Conservation (phyloP, 1,284 basidiomycete genomes). For the Xerocomus nothofagi region DNA sequence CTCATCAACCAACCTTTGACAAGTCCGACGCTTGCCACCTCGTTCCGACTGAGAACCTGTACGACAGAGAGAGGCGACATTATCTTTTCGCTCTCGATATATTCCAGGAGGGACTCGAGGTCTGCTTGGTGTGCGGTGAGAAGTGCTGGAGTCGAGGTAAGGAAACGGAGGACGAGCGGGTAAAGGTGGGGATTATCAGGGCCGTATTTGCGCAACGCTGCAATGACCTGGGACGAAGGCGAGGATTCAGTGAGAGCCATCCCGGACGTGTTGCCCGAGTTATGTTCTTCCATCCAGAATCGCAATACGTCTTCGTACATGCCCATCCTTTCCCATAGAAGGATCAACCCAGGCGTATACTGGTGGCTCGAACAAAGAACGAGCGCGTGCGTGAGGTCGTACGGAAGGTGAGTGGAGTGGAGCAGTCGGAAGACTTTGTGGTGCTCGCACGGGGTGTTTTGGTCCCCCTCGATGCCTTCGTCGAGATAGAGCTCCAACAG, state of each 20-base stretch:
- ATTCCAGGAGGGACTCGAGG: slow-evolving; percentile 67
- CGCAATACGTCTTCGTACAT: slow-evolving; percentile 96
- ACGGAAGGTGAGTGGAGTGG: slow-evolving; percentile 65
- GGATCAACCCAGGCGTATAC: slow-evolving; percentile 84
- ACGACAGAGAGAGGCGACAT: slow-evolving; percentile 89
- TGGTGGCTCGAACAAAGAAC: slow-evolving; percentile 85
- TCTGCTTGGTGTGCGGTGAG: slow-evolving; percentile 72
- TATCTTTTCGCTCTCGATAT: slow-evolving; percentile 78
- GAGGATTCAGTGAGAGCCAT: slow-evolving; percentile 26
- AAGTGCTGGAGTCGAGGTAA: slow-evolving; percentile 76
- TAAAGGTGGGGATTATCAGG: slow-evolving; percentile 74
- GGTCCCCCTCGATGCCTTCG: slow-evolving; percentile 21
- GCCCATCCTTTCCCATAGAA: slow-evolving; percentile 90
- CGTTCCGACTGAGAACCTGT: slow-evolving; percentile 84
- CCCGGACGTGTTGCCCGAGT: slow-evolving; percentile 32
- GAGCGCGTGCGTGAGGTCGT: slow-evolving; percentile 88
- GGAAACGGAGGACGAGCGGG: slow-evolving; percentile 85
- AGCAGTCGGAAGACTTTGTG: slow-evolving; percentile 73
- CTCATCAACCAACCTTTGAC: slow-evolving; percentile 87
- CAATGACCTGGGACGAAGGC: slow-evolving; percentile 65
- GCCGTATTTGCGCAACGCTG: slow-evolving; percentile 76
- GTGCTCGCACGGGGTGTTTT: slow-evolving; percentile 9
- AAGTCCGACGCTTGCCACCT: slow-evolving; percentile 85
- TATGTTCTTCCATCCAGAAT: slow-evolving; percentile 83
- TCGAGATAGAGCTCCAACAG: slow-evolving; percentile 88